These are phyloP conservation scores for Delonix regia DNA, from an alignment of 306 rosid species.

Conservation along the genomic window DNA sequence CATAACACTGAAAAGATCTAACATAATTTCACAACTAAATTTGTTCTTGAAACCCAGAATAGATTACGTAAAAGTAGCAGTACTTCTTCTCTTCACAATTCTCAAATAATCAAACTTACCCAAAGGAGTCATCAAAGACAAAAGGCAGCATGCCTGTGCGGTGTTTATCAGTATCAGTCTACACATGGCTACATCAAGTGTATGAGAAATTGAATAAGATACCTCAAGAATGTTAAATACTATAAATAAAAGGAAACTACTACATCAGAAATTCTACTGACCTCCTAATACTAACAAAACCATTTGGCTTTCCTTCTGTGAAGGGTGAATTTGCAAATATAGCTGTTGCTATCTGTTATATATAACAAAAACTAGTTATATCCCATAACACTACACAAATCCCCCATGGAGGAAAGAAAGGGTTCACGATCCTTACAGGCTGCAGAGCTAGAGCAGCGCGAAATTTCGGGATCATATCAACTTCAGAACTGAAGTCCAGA, in stretches of 20 bases:
- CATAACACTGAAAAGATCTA: too few relatives aligned
- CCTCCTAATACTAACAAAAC: slow-evolving; percentile 95
- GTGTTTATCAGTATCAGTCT: slow-evolving; percentile 90
- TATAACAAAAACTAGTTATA: slow-evolving; percentile 39
- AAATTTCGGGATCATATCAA: slow-evolving; percentile 89
- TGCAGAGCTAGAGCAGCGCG: slow-evolving; percentile 94
- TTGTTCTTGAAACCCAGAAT: too few relatives aligned
- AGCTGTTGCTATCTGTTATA: slow-evolving; percentile 92
- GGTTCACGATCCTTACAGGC: slow-evolving; percentile 67
- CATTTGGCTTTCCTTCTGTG: slow-evolving; percentile 89
- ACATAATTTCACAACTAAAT: too few relatives aligned
- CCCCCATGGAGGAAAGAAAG: slow-evolving; percentile 19
- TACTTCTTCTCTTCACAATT: slow-evolving; percentile 8
- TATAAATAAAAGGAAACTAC: slow-evolving; percentile 15
- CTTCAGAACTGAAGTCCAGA: slow-evolving; percentile 92
- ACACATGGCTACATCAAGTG: slow-evolving; percentile 68
- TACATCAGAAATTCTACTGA: slow-evolving; percentile 29
- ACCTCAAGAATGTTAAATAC: slow-evolving; percentile 21
- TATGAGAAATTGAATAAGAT: slow-evolving; percentile 31
- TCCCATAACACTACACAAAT: slow-evolving; percentile 13
- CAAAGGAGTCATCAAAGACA: slow-evolving; percentile 87
- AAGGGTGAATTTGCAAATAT: slow-evolving; percentile 96
- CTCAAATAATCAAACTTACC: slow-evolving; percentile 53
- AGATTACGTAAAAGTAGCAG: slow-evolving; percentile 19
- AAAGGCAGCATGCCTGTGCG: slow-evolving; percentile 97